Evolutionary conservation across 306 rosid genomes (phyloP).

Genomic region (Begonia peltatifolia): DNA sequence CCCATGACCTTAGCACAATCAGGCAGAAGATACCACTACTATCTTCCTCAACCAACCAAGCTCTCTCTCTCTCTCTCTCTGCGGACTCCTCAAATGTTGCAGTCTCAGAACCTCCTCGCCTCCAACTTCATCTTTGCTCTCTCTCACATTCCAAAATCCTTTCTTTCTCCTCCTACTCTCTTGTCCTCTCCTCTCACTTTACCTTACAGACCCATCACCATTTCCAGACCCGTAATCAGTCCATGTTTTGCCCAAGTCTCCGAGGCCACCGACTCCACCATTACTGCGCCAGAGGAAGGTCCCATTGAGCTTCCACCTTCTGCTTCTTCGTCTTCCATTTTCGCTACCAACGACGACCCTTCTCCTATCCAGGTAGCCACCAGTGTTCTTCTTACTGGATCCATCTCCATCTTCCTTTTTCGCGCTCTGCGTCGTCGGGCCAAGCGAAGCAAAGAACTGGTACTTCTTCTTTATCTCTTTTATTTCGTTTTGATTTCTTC

Average conservation of each 20-base stretch:
- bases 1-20: too few species aligned
- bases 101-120: constrained; percentile 27
- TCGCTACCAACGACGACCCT: constrained; percentile 63
- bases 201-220: constrained; percentile 27
- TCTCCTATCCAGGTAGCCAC: constrained; percentile 68
- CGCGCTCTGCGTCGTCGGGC: constrained; percentile 89
- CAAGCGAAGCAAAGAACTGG: constrained; percentile 65
- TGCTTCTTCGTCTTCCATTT: constrained; percentile 46
- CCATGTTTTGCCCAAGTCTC: constrained; percentile 34
- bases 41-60: neutral
- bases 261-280: constrained; percentile 15
- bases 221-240: constrained; percentile 7
- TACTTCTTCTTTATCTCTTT: constrained; percentile 7
- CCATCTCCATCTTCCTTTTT: constrained; percentile 71
- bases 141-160: constrained; percentile 8
- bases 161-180: constrained; percentile 13
- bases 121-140: constrained; percentile 17
- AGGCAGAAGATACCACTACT: too few species aligned
- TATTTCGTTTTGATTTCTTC: neutral
- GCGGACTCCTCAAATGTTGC: constrained; percentile 33
- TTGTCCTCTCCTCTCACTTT: constrained; percentile 13
- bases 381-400: constrained; percentile 80
- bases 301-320: constrained; percentile 50
- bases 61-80: neutral
- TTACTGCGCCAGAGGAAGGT: constrained; percentile 30